These are phyloP conservation scores for Calocybe gangraenosa DNA, from an alignment of 768 basidiomycete species.

Conservation along the genomic window DNA sequence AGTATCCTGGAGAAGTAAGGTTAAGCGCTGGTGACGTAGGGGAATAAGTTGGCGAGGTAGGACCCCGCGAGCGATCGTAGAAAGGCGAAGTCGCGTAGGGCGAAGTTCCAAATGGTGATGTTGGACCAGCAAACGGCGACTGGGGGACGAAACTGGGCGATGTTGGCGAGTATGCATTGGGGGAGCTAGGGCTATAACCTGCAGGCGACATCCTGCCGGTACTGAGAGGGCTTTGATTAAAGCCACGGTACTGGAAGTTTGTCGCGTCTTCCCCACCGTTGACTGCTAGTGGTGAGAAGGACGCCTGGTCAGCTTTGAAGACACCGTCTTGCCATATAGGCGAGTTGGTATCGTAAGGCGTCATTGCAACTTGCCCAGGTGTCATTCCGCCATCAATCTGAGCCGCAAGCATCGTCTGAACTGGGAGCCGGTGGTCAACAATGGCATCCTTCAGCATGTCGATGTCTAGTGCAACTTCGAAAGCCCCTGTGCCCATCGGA, in stretches of 20 bases:
- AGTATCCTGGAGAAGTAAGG: slow-evolving; percentile 79
- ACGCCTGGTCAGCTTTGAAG: slow-evolving; percentile 81
- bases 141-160: slow-evolving; percentile 83
- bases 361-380: slow-evolving; percentile 89
- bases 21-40: slow-evolving; percentile 84
- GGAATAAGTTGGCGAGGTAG: slow-evolving; percentile 82
- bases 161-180: slow-evolving; percentile 83
- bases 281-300: slow-evolving; percentile 93
- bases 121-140: slow-evolving; percentile 78
- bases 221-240: slow-evolving; percentile 82
- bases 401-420: slow-evolving; percentile 73
- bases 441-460: slow-evolving; percentile 99
- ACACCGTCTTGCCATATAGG: slow-evolving; percentile 75
- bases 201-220: slow-evolving; percentile 88
- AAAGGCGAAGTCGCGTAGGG: slow-evolving; percentile 85
- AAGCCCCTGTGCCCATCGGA: slow-evolving; percentile 98
- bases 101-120: slow-evolving; percentile 78
- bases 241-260: slow-evolving; percentile 68
- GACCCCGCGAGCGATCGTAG: slow-evolving; percentile 56
- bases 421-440: slow-evolving; percentile 90
- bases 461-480: slow-evolving; percentile 94
- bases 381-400: slow-evolving; percentile 88
- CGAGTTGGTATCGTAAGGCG: slow-evolving; percentile 92
- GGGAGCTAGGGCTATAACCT: slow-evolving; percentile 89
- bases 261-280: slow-evolving; percentile 81